Base-by-base conservation (phyloP, 352 stramenopile genomes). In the Globisporangium perplexum region DNA sequence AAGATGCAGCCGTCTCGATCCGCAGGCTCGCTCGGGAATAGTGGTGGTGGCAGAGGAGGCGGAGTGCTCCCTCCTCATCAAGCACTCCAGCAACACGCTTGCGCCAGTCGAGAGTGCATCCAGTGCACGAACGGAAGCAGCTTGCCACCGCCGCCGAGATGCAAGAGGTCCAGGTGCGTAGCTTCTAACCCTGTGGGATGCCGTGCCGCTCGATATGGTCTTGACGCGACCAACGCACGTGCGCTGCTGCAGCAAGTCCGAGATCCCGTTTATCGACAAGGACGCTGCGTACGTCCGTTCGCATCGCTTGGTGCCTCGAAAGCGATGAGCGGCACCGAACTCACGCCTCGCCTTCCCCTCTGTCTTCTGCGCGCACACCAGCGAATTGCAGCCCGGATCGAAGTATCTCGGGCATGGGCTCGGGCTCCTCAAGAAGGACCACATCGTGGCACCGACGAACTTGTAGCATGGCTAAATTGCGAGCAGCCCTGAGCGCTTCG, bases 371-470 rank as follows among this genome's bases (percentile, higher is more conserved):
- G 10, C 30, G 5, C 1, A 26, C 24, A 28, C 1, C 54, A 88
- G 69, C 39, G 74, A 77, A 55, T 54, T 68, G 17, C 60, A 67
- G 14, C 33, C 65, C 14, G 80, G 80, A 1, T 90, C 79, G 15
- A 90, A 90, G 47, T 93, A 88, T 53, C 57, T 93, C 7, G 77
- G 79, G 17, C 74, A 90, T 39, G 79, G 79, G 7, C 71, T 93
- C 8, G 83, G 82, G 10, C 55, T 90, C 48, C 65, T 93, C n/a
- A 90, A 90, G 66, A 85, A 74, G 47, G 63, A 90, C 61, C 75
- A 89, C 61, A 72, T 87, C 36, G 69, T 86, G 8, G 56, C 59
- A 8, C 56, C 63, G 12, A 75, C 67, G 26, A 70, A 77, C 20
- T 52, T 70, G 39, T 69, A 49, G 65, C 14, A 20, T 26, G 23